Evolutionary conservation across 176 grass and related monocot genomes (phyloP).

Genomic region (Triticum turgidum): DNA sequence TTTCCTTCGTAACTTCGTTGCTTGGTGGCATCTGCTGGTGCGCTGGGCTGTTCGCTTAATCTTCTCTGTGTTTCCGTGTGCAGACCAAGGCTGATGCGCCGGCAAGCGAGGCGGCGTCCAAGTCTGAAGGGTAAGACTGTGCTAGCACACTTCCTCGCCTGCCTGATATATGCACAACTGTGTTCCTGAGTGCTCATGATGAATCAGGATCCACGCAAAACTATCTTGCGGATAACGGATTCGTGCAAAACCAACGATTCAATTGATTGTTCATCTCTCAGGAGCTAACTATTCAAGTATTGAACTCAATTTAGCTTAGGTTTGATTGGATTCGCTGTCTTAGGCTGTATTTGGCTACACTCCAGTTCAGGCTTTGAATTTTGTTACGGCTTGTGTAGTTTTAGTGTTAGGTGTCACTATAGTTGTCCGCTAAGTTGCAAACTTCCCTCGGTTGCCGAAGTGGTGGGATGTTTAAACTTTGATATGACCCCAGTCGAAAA

Average conservation of each 20-base stretch:
- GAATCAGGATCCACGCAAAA: background rate
- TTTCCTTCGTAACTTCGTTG: background rate
- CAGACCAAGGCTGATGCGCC: conserved; percentile 48
- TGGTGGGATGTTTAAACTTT: background rate
- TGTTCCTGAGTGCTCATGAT: background rate
- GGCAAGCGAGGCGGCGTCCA: background rate
- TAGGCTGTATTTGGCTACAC: background rate
- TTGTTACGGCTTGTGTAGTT: background rate
- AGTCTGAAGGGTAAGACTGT: conserved; percentile 41
- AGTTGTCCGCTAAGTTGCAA: background rate
- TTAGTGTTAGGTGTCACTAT: background rate
- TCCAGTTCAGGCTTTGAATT: background rate
- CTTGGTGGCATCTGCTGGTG: conserved; percentile 8
- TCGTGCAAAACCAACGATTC: background rate
- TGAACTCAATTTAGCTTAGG: background rate
- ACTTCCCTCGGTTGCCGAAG: background rate
- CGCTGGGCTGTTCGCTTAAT: background rate
- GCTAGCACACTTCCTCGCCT: background rate
- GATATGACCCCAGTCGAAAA: background rate
- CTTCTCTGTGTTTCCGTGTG: background rate
- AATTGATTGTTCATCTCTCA: background rate
- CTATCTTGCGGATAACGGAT: background rate
- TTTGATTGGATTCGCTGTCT: background rate
- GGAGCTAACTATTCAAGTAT: background rate
- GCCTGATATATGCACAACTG: background rate